Evolutionary conservation across 2,329 filamentous ascomycete species (phyloP), one percentile per base, ranked within the genome.

Genomic region (Phialocephala sp.): DNA sequence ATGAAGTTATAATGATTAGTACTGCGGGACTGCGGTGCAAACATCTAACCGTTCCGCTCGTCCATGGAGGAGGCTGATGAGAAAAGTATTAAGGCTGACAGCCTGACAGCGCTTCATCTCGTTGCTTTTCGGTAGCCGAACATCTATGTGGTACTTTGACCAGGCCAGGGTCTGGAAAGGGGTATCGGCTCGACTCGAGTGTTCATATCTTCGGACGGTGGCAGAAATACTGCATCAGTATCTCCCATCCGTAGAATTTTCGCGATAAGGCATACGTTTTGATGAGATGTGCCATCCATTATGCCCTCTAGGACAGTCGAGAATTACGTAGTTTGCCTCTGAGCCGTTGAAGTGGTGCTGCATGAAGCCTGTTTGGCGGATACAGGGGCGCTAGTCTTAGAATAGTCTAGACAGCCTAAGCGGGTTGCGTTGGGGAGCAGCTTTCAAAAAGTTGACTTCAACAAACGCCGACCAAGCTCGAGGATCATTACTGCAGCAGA

Each of bases 401-500:
- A 22, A 6, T 4, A 39, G 32, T 37, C 12, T 37, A 39, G 55
- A 35, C n/a, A 1, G 55, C 20, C 18, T 37, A 57, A 57, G 55
- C 32, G 32, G 18, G 32, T 57, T 36, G 32, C 20, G 32, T 57
- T 37, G 55, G 55, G 55, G 20, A 22, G 32, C 14, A 55, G 50
- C 50, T 55, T 36, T 35, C 35, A 37, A 20, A 22, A 39, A 57
- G 35, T 57, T 57, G 55, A 36, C 11, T 57, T 57, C 32, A 57
- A 57, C 55, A 57, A 57, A 39, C 20, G 14, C 20, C 22, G 35
- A 65, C 22, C 24, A 27, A 59, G 36, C 36, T 65, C 35, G 57
- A 62, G 64, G 66, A 68, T 68, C 63, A 64, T 54, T 41, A 43
- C 35, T 62, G 60, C 63, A 57, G 45, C 63, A 60, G 43, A 32